phyloP scores from a whole-genome alignment of 139 green algal genomes.

The Tetradesmus lagerheimii region DNA sequence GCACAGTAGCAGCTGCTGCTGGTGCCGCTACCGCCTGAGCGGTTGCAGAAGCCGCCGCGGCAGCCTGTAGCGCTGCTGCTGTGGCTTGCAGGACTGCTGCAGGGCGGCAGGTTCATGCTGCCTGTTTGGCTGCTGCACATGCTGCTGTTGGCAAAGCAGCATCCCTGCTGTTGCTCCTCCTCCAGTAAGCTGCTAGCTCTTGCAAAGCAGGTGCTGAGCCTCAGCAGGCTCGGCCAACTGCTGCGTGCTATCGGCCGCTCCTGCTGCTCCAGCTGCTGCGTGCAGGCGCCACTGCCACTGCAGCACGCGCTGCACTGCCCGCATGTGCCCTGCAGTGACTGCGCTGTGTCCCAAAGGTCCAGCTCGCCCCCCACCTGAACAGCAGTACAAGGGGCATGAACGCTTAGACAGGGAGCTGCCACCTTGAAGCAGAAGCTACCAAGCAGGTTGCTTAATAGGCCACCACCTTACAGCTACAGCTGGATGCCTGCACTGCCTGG shows the following conservation, averaged over 20 bases:
- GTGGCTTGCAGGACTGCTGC: conserved; percentile 5
- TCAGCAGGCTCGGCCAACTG: conserved; percentile 25
- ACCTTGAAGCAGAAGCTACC: too few species aligned
- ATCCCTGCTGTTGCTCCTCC: background rate
- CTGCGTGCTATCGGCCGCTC: conserved; percentile 32
- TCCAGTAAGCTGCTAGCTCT: background rate
- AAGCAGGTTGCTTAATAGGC: too few species aligned
- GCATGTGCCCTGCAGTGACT: background rate
- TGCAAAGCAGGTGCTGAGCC: conserved; percentile 1
- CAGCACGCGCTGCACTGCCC: background rate
- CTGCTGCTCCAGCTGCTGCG: background rate
- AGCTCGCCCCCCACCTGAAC: background rate
- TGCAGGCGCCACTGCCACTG: background rate
- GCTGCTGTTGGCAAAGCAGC: conserved; percentile 28
- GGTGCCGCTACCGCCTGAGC: conserved; percentile 21
- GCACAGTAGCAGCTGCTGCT: background rate
- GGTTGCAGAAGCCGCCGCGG: background rate
- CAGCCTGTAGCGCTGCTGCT: background rate
- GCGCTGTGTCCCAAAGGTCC: background rate
- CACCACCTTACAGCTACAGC: too few species aligned
- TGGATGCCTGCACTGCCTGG: background rate
- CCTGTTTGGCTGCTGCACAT: conserved; percentile 39
- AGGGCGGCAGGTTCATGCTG: background rate
- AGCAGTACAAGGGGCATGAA: background rate
- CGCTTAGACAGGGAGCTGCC: too few species aligned